These are phyloP conservation scores for Talaromyces sp. DNA, from an alignment of 2,329 filamentous ascomycete species.

Conservation along the genomic window DNA sequence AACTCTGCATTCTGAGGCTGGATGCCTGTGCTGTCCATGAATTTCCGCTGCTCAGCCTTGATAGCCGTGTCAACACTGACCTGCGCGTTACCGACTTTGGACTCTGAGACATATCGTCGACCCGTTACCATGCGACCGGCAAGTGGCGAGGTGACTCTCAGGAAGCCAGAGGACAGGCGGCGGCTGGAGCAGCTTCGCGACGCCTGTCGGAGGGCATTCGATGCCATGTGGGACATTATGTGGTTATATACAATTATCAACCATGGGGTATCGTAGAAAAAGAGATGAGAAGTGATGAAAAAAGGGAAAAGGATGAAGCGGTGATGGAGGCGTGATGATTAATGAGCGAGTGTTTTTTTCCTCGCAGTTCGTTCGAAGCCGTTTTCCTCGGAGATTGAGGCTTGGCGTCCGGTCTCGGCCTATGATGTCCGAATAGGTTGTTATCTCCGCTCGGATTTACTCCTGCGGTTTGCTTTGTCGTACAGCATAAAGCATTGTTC, in stretches of 20 bases:
- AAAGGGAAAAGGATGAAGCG: background rate
- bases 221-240: conserved; percentile 64
- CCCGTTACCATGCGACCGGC: conserved; percentile 40
- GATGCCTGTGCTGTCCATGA: conserved; percentile 59
- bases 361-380: background rate
- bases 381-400: conserved; percentile 4
- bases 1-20: conserved; percentile 58
- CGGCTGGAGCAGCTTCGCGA: conserved; percentile 57
- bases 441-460: background rate
- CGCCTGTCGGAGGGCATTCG: conserved; percentile 68
- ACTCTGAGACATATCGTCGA: conserved; percentile 80
- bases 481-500: background rate
- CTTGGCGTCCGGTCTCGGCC: conserved; percentile 9
- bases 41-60: conserved; percentile 80
- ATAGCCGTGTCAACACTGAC: conserved; percentile 81
- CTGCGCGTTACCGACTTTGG: conserved; percentile 66
- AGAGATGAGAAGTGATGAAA: conserved; percentile 18
- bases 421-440: background rate
- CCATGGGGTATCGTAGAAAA: conserved; percentile 26
- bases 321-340: conserved; percentile 15
- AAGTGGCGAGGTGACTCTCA: conserved; percentile 42
- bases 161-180: conserved; percentile 44
- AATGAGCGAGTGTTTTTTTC: conserved; percentile 16
- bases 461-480: background rate
- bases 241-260: conserved; percentile 23